Conservation (phyloP, 768 basidiomycete genomes). For the Suillus variegatus region DNA sequence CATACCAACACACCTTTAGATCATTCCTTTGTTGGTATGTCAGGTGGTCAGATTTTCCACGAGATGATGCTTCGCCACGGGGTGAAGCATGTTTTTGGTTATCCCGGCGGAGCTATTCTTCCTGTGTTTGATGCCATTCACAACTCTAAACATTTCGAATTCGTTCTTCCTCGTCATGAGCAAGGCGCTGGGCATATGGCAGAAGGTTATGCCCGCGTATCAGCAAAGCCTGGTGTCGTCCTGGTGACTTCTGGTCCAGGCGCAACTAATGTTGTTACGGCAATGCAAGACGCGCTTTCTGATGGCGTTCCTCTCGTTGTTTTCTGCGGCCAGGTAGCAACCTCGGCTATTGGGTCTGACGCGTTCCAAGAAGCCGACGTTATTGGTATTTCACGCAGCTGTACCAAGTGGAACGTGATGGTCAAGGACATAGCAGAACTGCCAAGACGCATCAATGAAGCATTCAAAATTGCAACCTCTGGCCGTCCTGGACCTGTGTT, state of each 20-base stretch:
- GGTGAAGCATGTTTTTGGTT: slow-evolving; percentile 97
- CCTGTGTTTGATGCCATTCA: slow-evolving; percentile 99
- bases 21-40: slow-evolving; percentile 88
- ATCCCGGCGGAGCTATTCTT: slow-evolving; percentile 96
- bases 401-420: slow-evolving; percentile 99
- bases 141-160: slow-evolving; percentile 92
- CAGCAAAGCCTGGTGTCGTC: slow-evolving; percentile 95
- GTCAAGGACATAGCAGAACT: slow-evolving; percentile 96
- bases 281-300: slow-evolving; percentile 96
- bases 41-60: slow-evolving; percentile 97
- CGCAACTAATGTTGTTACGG: slow-evolving; percentile 96
- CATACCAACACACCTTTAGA: slow-evolving; percentile 59
- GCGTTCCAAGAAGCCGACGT: slow-evolving; percentile 99
- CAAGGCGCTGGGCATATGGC: slow-evolving; percentile 99
- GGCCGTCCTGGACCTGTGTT: slow-evolving; percentile 97
- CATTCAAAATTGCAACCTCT: slow-evolving; percentile 98
- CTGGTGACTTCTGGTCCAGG: slow-evolving; percentile 98
- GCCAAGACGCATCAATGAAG: slow-evolving; percentile 95
- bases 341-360: slow-evolving; percentile 97
- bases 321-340: slow-evolving; percentile 98
- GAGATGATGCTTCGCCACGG: slow-evolving; percentile 99
- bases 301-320: slow-evolving; percentile 96
- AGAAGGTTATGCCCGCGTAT: slow-evolving; percentile 96
- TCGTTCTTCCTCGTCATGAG: slow-evolving; percentile 94
- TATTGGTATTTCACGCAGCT: slow-evolving; percentile 92